phyloP scores from a whole-genome alignment of 495 filamentous ascomycete species.

The Clavariopsis aquatica region DNA sequence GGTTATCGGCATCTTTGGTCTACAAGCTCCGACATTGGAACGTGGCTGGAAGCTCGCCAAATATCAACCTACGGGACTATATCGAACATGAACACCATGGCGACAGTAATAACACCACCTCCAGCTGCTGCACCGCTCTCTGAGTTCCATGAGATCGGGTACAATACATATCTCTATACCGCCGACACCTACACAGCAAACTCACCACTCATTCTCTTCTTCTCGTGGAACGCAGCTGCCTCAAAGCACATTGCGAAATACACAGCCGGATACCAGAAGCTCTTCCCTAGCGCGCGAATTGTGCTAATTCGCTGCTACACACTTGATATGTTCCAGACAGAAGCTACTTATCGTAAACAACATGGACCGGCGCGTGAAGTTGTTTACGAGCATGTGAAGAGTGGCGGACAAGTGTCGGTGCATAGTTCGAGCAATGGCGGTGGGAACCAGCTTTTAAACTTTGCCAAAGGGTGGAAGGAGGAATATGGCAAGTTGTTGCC shows the following conservation, averaged over 20 bases:
- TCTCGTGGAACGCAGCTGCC: slow-evolving; percentile 41
- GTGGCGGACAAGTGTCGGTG: slow-evolving; percentile 24
- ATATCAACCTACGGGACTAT: no score
- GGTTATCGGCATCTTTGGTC: no score
- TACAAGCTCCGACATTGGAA: no score
- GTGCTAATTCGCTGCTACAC: slow-evolving; percentile 37
- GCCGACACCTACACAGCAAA: slow-evolving; percentile 16
- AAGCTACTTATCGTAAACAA: not conserved
- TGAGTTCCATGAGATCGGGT: slow-evolving; percentile 24
- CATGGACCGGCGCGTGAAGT: slow-evolving; percentile 20
- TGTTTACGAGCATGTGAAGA: slow-evolving; percentile 12
- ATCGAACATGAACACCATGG: no score
- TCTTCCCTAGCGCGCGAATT: slow-evolving; percentile 39
- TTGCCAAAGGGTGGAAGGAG: slow-evolving; percentile 19
- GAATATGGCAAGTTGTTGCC: slow-evolving; percentile 8
- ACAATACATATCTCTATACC: slow-evolving; percentile 33
- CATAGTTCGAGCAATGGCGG: slow-evolving; percentile 40
- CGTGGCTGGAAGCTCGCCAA: no score
- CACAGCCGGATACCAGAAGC: slow-evolving; percentile 30
- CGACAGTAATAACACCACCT: not conserved
- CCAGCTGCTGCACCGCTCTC: slow-evolving; percentile 13
- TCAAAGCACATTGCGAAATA: slow-evolving; percentile 45
- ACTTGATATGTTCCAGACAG: slow-evolving; percentile 10
- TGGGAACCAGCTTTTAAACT: slow-evolving; percentile 16
- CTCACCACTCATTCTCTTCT: slow-evolving; percentile 40